Conservation (phyloP, 176 grass and related monocot species). For the Aechmea fasciata region DNA sequence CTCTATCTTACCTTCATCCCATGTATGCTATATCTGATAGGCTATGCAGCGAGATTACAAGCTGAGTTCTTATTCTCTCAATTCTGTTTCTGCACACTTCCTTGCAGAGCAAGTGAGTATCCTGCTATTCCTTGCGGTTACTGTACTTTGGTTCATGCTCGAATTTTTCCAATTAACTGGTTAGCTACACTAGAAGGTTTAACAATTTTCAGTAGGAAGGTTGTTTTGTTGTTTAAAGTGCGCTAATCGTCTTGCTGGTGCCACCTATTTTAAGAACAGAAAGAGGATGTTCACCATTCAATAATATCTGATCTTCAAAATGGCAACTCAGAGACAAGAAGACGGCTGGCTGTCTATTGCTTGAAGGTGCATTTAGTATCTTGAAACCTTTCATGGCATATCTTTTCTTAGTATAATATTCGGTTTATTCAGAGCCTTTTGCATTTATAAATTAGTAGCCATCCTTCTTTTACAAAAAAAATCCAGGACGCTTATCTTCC, state of each 20-base stretch:
- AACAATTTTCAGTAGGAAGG: no score
- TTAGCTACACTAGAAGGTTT: neutral
- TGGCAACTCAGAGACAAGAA: slow-evolving; percentile 85
- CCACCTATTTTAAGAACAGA: slow-evolving; percentile 38
- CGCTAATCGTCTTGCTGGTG: slow-evolving; percentile 6
- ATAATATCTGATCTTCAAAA: slow-evolving; percentile 99
- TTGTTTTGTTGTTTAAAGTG: neutral
- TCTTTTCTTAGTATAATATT: no score
- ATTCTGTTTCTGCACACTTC: slow-evolving; percentile 96
- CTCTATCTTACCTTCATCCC: neutral
- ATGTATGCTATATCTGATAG: slow-evolving; percentile 36
- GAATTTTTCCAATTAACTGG: slow-evolving; percentile 12
- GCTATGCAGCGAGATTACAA: slow-evolving; percentile 96
- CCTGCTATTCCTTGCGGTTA: neutral
- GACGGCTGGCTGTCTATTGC: slow-evolving; percentile 92
- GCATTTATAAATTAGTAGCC: no score
- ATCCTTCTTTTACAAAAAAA: slow-evolving; percentile 16
- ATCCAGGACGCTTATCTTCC: slow-evolving; percentile 95
- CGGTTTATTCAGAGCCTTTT: no score
- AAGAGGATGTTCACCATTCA: slow-evolving; percentile 99
- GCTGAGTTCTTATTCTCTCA: slow-evolving; percentile 96
- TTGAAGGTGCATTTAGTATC: slow-evolving; percentile 56
- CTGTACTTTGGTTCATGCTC: slow-evolving; percentile 1
- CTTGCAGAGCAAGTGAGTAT: slow-evolving; percentile 87
- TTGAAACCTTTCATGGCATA: neutral